A percentile compares a stretch with the other conserved stretches of the same genome.
phyloP scores from a whole-genome alignment of 306 rosid species.

The Glycine latifolia region DNA sequence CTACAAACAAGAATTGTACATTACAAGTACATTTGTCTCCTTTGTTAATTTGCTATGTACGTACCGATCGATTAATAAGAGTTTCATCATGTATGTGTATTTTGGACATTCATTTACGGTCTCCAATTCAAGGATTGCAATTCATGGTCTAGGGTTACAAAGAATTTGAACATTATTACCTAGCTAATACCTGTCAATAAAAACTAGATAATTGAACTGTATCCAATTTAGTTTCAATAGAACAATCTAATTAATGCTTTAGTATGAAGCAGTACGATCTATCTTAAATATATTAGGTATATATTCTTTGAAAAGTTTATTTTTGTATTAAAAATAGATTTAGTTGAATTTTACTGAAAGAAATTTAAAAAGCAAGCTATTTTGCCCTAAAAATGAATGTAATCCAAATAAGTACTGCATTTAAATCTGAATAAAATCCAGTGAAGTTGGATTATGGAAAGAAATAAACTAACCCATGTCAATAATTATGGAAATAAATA shows the following conservation, averaged over 20 bases:
- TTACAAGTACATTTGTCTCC: conserved; percentile 28
- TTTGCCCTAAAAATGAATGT: neutral
- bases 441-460: conserved; percentile 14
- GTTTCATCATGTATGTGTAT: neutral
- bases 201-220: neutral
- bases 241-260: neutral
- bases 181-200: neutral
- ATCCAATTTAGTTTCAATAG: neutral
- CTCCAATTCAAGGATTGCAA: neutral
- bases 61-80: conserved; percentile 27
- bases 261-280: neutral
- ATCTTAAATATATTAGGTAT: neutral
- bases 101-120: neutral
- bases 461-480: neutral
- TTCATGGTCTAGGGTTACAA: conserved; percentile 31
- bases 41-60: neutral
- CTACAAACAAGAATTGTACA: conserved; percentile 42
- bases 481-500: too few species aligned
- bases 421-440: neutral
- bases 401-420: neutral
- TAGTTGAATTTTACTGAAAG: neutral
- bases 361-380: neutral
- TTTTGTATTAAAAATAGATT: neutral
- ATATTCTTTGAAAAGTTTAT: neutral
- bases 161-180: neutral